phyloP scores from a whole-genome alignment of 1,284 basidiomycete genomes.

The Bjerkandera adusta region DNA sequence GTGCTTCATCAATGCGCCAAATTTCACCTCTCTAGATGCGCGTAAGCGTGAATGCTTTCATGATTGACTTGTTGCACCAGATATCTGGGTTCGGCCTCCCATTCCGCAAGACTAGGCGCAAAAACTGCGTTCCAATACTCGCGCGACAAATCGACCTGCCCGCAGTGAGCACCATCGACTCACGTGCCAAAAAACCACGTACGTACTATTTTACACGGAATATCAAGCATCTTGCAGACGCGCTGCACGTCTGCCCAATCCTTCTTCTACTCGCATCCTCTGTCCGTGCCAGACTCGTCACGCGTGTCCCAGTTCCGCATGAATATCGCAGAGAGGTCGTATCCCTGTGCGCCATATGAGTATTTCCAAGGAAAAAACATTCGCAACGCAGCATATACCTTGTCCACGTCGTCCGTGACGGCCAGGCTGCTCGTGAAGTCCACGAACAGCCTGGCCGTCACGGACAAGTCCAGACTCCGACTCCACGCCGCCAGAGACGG shows the following conservation, averaged over 20 bases:
- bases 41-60: neutral
- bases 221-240: conserved; percentile 70
- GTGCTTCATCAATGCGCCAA: conserved; percentile 79
- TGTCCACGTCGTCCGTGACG: conserved; percentile 91
- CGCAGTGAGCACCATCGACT: conserved; percentile 8
- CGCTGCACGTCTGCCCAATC: conserved; percentile 91
- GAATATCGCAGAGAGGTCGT: conserved; percentile 83
- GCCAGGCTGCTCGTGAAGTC: conserved; percentile 92
- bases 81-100: conserved; percentile 93
- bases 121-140: conserved; percentile 92
- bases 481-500: conserved; percentile 34
- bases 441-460: conserved; percentile 94
- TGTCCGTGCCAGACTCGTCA: conserved; percentile 67
- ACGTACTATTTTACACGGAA: conserved; percentile 66
- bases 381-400: conserved; percentile 56
- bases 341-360: no score
- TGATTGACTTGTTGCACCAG: conserved; percentile 79
- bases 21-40: conserved; percentile 82
- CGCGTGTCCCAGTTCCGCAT: conserved; percentile 95
- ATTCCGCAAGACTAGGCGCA: conserved; percentile 74
- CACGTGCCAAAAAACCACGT: no score
- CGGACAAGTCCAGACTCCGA: conserved; percentile 93
- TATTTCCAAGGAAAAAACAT: neutral
- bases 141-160: conserved; percentile 75
- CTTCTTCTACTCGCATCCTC: conserved; percentile 92